Base-by-base conservation (phyloP, 169 alveolate genomes). In the Babesia gibsoni region DNA sequence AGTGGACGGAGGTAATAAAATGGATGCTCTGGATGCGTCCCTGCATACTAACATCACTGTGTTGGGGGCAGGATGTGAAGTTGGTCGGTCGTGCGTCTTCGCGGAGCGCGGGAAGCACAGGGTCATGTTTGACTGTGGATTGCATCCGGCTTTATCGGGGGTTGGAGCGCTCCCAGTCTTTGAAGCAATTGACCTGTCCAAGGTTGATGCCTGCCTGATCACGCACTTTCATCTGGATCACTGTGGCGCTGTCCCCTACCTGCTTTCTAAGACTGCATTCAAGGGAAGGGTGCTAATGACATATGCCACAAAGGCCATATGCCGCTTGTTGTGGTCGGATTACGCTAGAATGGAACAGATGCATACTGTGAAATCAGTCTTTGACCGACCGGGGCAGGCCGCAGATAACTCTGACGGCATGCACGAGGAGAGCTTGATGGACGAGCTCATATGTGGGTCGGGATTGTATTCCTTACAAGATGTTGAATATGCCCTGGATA, bases 151-250 rank as follows among this genome's bases (percentile, higher is more conserved):
- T 14, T 91, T 92, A 27, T 90, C 96, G 57, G 99, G 99, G 2
- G 89, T 94, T n/a, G 95, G 96, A 0, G 96, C 99, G 18, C 89
- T 97, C 30, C 99, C 99, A 1, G 95, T 94, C 54, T 97, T 97
- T 79, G 99, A 98, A 68, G 96, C 95, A 33, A 90, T 95, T 32
- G 99, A 96, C 54, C 92, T 96, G 39, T 82, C 93, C n/a, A 92
- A 93, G 52, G 91, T 98, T 18, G 98, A 97, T 49, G 68, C 97
- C 22, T 90, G 98, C 45, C 88, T 98, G 50, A 92, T 97, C 48
- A 96, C 99, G 16, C 99, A 97, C 82, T 97, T 97, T 84, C 99
- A 97, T 70, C 89, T 96, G 67, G 99, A 97, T 84, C 99, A 97
- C 79, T 94, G 98, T 69, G 99, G 99, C 27, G 99, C 99, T 7